Percentiles rank a stretch among this genome's conserved stretches.
Evolutionary conservation across 2,329 filamentous ascomycete genomes (phyloP).

Genomic region (Diaporthe humulicola): DNA sequence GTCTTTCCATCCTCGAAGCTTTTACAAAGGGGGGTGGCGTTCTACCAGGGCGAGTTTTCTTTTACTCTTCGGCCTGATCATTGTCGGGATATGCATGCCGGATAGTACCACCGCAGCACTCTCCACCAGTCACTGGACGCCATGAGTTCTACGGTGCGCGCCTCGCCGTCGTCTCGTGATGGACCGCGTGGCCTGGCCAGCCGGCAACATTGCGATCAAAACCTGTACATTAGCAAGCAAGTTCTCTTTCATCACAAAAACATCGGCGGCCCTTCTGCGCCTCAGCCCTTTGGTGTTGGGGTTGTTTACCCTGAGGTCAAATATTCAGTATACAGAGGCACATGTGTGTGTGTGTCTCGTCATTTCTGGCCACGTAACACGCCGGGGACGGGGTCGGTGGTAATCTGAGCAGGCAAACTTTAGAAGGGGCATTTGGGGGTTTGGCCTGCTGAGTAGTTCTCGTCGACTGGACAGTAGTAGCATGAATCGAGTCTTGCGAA

Average conservation of each 20-base stretch:
- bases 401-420: constrained; percentile 6
- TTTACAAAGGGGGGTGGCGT: neutral
- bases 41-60: neutral
- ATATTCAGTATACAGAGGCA: neutral
- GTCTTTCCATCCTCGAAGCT: constrained; percentile 6
- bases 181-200: neutral
- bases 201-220: neutral
- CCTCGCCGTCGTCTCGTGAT: neutral
- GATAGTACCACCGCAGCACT: neutral
- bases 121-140: no score
- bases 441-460: neutral
- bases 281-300: neutral
- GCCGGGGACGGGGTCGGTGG: neutral
- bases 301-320: neutral
- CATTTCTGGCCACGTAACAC: neutral
- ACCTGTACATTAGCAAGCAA: constrained; percentile 25
- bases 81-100: neutral
- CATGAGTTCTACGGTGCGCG: neutral
- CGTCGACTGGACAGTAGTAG: neutral
- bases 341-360: neutral
- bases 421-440: neutral
- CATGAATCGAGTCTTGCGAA: constrained; percentile 2
- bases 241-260: constrained; percentile 4
- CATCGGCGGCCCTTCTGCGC: constrained; percentile 1
- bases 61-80: neutral